Conservation (phyloP, 192 early-diverging fungal genomes). For the Coemansia sp. region DNA sequence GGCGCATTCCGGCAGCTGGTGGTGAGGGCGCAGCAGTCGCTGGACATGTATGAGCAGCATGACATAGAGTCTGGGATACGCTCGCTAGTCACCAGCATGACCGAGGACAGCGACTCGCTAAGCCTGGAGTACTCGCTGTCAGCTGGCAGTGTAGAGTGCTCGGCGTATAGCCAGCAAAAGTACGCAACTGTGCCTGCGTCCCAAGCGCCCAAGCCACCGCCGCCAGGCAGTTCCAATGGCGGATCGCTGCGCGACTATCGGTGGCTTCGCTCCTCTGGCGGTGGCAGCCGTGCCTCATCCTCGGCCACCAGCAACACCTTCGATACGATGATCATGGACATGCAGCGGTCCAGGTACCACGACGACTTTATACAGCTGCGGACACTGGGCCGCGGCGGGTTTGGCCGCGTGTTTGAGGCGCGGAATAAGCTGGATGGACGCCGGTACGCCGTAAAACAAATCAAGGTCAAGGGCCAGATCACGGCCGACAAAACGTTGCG, state of each 20-base stretch:
- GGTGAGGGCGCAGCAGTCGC: slow-evolving; percentile 65
- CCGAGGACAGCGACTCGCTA: slow-evolving; percentile 21
- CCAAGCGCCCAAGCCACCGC: background rate
- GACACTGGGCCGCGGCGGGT: slow-evolving; percentile 87
- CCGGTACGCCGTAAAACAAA: slow-evolving; percentile 90
- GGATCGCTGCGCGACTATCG: background rate
- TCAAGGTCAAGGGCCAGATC: slow-evolving; percentile 62
- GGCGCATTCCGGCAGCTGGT: slow-evolving; percentile 84
- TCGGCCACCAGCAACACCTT: slow-evolving; percentile 13
- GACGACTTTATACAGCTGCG: slow-evolving; percentile 82
- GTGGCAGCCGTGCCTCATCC: background rate
- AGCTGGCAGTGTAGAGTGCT: slow-evolving; percentile 3
- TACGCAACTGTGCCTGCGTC: slow-evolving; percentile 11
- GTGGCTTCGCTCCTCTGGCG: background rate
- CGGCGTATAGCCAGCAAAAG: slow-evolving; percentile 4
- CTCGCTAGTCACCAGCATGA: slow-evolving; percentile 32
- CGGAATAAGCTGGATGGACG: slow-evolving; percentile 86
- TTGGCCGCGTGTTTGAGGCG: slow-evolving; percentile 83
- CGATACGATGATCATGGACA: slow-evolving; percentile 46
- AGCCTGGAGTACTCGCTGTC: slow-evolving; percentile 17
- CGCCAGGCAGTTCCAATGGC: slow-evolving; percentile 1
- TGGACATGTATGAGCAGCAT: slow-evolving; percentile 54
- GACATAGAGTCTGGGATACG: slow-evolving; percentile 44
- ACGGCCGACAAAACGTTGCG: slow-evolving; percentile 76
- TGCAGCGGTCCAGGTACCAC: slow-evolving; percentile 62